phyloP scores from a whole-genome alignment of 257 asterid species.

The Leonotis leonurus region DNA sequence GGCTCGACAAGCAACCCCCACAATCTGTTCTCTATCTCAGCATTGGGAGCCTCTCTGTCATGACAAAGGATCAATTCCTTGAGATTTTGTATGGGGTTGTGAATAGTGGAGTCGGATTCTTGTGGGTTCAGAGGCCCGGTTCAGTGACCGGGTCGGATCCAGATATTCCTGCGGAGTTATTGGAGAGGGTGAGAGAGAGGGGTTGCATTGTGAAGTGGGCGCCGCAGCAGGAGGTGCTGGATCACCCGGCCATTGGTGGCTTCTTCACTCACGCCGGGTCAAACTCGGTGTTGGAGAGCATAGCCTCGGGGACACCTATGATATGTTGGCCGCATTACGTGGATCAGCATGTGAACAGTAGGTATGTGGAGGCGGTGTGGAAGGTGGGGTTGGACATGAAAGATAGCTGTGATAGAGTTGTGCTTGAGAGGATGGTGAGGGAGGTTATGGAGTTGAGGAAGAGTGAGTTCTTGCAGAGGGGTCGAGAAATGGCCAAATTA shows the following conservation, averaged over 20 bases:
- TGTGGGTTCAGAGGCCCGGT: conserved; percentile 54
- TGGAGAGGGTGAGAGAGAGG: too few relatives aligned
- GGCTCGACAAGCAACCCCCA: conserved; percentile 37
- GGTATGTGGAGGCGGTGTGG: conserved; percentile 43
- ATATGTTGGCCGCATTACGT: conserved; percentile 47
- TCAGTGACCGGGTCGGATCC: conserved; percentile 19
- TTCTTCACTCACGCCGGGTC: conserved; percentile 52
- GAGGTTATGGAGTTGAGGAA: conserved; percentile 44
- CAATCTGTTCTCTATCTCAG: conserved; percentile 48
- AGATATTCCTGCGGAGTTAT: too few relatives aligned
- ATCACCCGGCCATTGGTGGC: conserved; percentile 27
- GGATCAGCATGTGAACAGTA: conserved; percentile 47
- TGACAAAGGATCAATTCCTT: conserved; percentile 30
- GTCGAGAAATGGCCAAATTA: conserved; percentile 24
- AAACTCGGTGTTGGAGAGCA: conserved; percentile 44
- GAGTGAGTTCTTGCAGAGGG: conserved; percentile 35
- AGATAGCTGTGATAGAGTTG: conserved; percentile 36
- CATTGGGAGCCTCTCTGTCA: conserved; percentile 36
- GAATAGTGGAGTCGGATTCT: conserved; percentile 30
- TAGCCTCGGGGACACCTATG: conserved; percentile 43
- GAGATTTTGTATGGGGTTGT: conserved; percentile 56
- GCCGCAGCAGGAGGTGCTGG: conserved; percentile 48
- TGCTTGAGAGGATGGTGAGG: conserved; percentile 40
- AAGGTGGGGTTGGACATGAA: conserved; percentile 55
- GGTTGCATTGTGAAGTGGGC: conserved; percentile 47